Conservation (phyloP, 1,139 yeast genomes). For the Saccharomycopsis hybrid region DNA sequence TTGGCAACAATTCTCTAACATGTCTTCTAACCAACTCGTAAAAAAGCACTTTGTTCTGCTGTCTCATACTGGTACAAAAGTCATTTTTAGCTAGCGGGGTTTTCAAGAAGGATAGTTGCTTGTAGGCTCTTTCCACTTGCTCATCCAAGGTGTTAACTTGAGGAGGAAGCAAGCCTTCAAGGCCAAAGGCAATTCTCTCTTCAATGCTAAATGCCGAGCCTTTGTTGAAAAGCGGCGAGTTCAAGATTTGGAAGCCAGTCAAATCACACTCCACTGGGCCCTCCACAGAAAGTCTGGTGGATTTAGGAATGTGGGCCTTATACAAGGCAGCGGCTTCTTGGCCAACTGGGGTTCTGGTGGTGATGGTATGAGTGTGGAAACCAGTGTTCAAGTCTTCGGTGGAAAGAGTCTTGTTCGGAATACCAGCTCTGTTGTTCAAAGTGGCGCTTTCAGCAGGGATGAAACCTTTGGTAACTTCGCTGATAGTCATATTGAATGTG, state of each 20-base stretch:
- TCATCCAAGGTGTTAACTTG: slow-evolving; percentile 76
- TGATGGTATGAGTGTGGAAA: slow-evolving; percentile 6
- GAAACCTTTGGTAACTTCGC: slow-evolving; percentile 15
- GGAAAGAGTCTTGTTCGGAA: slow-evolving; percentile 10
- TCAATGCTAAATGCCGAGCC: slow-evolving; percentile 86
- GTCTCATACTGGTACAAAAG: slow-evolving; percentile 86
- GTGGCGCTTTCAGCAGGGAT: slow-evolving; percentile 17
- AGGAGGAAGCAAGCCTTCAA: slow-evolving; percentile 78
- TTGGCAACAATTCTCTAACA: slow-evolving; percentile 84
- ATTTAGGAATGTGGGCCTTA: slow-evolving; percentile 33
- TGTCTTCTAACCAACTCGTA: slow-evolving; percentile 83
- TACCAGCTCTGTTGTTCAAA: slow-evolving; percentile 14
- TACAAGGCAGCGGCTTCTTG: slow-evolving; percentile 49
- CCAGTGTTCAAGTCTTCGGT: slow-evolving; percentile 8
- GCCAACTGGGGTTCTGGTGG: slow-evolving; percentile 56
- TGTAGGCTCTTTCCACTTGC: slow-evolving; percentile 86
- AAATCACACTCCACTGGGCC: slow-evolving; percentile 81
- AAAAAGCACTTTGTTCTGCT: slow-evolving; percentile 85
- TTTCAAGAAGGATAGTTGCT: slow-evolving; percentile 68
- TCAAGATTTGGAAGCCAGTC: slow-evolving; percentile 63
- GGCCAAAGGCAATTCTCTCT: slow-evolving; percentile 78
- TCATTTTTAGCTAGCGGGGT: slow-evolving; percentile 90
- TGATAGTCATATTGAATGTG: slow-evolving; percentile 15
- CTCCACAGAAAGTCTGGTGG: slow-evolving; percentile 60
- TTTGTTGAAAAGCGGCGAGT: slow-evolving; percentile 83